A percentile compares a stretch with the other conserved stretches of the same genome.
phyloP scores from a whole-genome alignment of 805 yeast genomes.

The Candida germanica region DNA sequence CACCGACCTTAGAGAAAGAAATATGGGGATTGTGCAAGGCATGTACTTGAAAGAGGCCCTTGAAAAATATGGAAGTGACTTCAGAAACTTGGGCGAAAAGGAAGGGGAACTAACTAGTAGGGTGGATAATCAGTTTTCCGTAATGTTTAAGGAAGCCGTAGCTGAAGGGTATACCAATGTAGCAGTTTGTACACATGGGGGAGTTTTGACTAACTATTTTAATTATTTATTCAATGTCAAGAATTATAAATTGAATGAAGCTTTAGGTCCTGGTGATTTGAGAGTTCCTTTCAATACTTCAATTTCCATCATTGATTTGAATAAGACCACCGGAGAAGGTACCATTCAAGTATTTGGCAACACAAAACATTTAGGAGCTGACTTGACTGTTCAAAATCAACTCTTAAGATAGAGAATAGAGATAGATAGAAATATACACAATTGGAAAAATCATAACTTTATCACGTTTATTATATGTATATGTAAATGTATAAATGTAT shows the following conservation, averaged over 20 bases:
- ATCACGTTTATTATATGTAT: neutral
- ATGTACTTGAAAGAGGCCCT: slow-evolving; percentile 69
- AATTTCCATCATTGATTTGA: slow-evolving; percentile 61
- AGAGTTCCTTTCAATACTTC: slow-evolving; percentile 75
- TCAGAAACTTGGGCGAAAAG: slow-evolving; percentile 66
- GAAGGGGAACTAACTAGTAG: slow-evolving; percentile 45
- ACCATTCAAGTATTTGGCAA: slow-evolving; percentile 57
- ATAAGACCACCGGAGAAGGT: slow-evolving; percentile 39
- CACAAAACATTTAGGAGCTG: slow-evolving; percentile 64
- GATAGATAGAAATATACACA: neutral
- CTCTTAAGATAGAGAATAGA: slow-evolving; percentile 30
- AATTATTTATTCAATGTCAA: slow-evolving; percentile 45
- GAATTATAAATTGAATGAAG: slow-evolving; percentile 35
- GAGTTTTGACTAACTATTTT: slow-evolving; percentile 63
- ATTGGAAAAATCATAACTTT: neutral
- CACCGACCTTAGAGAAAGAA: slow-evolving; percentile 61
- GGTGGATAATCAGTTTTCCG: slow-evolving; percentile 45
- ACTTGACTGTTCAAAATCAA: slow-evolving; percentile 49
- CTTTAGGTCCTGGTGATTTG: slow-evolving; percentile 38
- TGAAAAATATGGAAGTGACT: slow-evolving; percentile 52
- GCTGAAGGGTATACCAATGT: slow-evolving; percentile 44
- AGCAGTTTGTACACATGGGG: slow-evolving; percentile 75
- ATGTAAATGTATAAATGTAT: neutral
- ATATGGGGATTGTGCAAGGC: slow-evolving; percentile 77
- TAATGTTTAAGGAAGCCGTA: slow-evolving; percentile 36